A percentile compares a stretch with the other conserved stretches of the same genome.
Evolutionary conservation across 352 stramenopile species (phyloP).

Genomic region (Phytophthora tubulina): DNA sequence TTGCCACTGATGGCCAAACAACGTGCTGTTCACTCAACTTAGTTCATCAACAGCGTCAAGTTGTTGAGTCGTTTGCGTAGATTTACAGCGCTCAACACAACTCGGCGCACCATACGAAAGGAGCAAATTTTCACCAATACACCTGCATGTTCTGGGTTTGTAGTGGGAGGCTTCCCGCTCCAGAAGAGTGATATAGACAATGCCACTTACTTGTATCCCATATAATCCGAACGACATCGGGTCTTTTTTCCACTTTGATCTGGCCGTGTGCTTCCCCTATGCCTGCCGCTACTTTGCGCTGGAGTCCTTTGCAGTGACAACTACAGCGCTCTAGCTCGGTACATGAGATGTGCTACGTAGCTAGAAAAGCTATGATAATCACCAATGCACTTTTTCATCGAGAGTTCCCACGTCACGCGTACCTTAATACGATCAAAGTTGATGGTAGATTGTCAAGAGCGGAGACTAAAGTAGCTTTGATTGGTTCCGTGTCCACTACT

Average conservation of each 20-base stretch:
- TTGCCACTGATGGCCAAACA: too few relatives aligned
- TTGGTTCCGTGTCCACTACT: background rate
- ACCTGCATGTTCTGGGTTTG: too few relatives aligned
- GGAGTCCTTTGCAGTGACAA: background rate
- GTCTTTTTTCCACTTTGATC: background rate
- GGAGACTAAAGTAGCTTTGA: slow-evolving; percentile 3
- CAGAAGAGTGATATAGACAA: background rate
- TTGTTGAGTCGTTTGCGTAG: too few relatives aligned
- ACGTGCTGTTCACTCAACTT: too few relatives aligned
- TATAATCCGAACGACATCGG: background rate
- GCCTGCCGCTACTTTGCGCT: background rate
- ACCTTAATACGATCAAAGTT: slow-evolving; percentile 20
- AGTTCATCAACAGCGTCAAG: too few relatives aligned
- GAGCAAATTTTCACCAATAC: too few relatives aligned
- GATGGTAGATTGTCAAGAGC: slow-evolving; percentile 14
- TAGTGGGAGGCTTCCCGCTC: too few relatives aligned
- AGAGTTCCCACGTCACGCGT: slow-evolving; percentile 21
- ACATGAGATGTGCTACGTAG: slow-evolving; percentile 18
- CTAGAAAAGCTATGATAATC: slow-evolving; percentile 23
- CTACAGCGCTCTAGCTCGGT: background rate
- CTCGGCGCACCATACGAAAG: too few relatives aligned
- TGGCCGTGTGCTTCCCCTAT: background rate
- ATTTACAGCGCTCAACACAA: too few relatives aligned
- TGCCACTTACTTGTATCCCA: background rate
- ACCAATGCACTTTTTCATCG: slow-evolving; percentile 20